Base-by-base conservation (phyloP, 2,329 filamentous ascomycete species). In the Aspergillus sp. region DNA sequence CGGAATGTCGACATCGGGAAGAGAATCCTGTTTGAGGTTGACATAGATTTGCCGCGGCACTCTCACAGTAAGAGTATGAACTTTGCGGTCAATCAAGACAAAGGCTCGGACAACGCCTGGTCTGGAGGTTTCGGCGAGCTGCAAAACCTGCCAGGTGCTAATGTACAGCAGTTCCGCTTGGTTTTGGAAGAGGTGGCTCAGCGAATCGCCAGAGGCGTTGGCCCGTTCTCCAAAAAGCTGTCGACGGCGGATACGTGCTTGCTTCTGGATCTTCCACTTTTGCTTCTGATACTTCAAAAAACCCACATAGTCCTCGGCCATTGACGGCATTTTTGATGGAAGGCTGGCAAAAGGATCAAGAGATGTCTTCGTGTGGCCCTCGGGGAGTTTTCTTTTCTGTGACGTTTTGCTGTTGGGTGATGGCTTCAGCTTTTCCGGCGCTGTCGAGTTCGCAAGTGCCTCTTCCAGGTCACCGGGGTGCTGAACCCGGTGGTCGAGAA, bases 211-310 rank as follows among this genome's bases (percentile, higher is more conserved):
- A 13, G 80, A 75, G 61, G 82, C 76, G 45, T 78, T 79, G 10
- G 86, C 82, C 52, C 88, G 86, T 64, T 99, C 93, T 54, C 94
- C 94, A 64, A 99, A 99, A 1, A 99, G 78, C 68, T 99, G 94
- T 45, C 93, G 84, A 58, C 95, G 82, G 41, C 93, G 86, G 54
- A 87, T 81, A 19, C 94, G 85, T 32, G 93, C 91, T 68, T 95
- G 88, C 66, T 91, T 95, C 69, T 99, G 94, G 35, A 97, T 87
- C 76, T 93, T 96, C 94, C 94, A 99, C 73, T 99, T 99, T 75
- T 92, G 85, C 73, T 99, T 99, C 69, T 99, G 94, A 65, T 97
- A 97, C 65, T 88, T 82, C 49, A 99, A 71, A 78, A 95, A 99
- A 0, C 84, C 90, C 16, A 84, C 77, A 61, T 99, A 99, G 70